phyloP scores from a whole-genome alignment of 495 filamentous ascomycete species.

The Podospora fimiseda region DNA sequence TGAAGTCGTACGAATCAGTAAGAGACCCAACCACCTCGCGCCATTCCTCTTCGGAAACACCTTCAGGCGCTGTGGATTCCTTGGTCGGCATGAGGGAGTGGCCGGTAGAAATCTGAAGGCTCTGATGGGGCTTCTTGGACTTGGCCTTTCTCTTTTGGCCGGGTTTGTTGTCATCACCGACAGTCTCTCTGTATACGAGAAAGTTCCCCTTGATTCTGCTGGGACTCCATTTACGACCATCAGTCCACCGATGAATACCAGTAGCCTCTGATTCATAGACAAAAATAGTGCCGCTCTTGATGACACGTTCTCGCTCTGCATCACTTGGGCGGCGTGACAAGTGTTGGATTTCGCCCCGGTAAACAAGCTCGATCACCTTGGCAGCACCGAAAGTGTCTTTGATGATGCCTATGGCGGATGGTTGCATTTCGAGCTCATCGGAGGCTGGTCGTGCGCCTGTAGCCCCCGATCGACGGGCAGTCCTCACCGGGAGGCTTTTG shows the following conservation, averaged over 20 bases:
- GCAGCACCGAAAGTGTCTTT: slow-evolving; percentile 68
- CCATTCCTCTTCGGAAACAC: not conserved
- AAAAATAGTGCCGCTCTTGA: slow-evolving; percentile 78
- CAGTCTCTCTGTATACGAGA: slow-evolving; percentile 81
- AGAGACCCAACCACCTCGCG: not conserved
- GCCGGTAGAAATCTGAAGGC: too few relatives aligned
- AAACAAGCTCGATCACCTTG: slow-evolving; percentile 67
- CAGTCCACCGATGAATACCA: slow-evolving; percentile 91
- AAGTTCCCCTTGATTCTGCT: slow-evolving; percentile 86
- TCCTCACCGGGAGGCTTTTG: too few relatives aligned
- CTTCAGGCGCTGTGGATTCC: too few relatives aligned
- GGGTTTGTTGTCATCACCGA: slow-evolving; percentile 61
- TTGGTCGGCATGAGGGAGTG: too few relatives aligned
- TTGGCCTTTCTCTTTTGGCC: slow-evolving; percentile 89
- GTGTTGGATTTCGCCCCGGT: slow-evolving; percentile 61
- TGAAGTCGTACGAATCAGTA: not conserved
- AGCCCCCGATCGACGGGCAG: too few relatives aligned
- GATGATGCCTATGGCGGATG: too few relatives aligned
- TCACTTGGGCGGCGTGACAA: slow-evolving; percentile 81
- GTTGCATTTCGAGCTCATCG: too few relatives aligned
- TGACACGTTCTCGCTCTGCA: slow-evolving; percentile 63
- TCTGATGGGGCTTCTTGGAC: slow-evolving; percentile 55
- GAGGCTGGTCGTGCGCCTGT: too few relatives aligned
- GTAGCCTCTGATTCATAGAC: slow-evolving; percentile 86
- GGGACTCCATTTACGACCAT: slow-evolving; percentile 83